phyloP scores from a whole-genome alignment of 2,329 filamentous ascomycete genomes.

The Trichoderma guizhouense region DNA sequence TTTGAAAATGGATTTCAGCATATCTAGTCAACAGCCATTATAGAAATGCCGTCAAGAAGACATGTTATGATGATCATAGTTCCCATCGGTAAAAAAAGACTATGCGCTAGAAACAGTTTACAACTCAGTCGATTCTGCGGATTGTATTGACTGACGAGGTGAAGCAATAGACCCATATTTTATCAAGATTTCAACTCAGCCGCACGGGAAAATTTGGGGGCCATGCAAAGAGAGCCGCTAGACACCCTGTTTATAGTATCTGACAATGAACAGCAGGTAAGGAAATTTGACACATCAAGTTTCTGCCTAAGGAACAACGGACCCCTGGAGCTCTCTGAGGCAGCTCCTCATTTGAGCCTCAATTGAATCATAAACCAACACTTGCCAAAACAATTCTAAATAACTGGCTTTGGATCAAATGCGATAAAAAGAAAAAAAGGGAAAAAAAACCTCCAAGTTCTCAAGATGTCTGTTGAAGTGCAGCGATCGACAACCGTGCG shows the following conservation, averaged over 20 bases:
- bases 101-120: neutral
- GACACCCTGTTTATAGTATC: neutral
- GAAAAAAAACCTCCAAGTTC: too few relatives aligned
- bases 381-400: neutral
- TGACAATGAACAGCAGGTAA: neutral
- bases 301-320: neutral
- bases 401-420: neutral
- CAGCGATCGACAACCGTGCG: neutral
- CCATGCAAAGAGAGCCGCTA: neutral
- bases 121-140: neutral
- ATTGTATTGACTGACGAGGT: neutral
- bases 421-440: neutral
- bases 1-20: neutral
- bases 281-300: neutral
- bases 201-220: neutral
- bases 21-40: neutral
- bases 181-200: neutral
- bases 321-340: neutral
- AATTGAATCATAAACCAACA: neutral
- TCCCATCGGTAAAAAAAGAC: neutral
- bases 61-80: neutral
- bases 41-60: neutral
- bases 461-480: neutral
- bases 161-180: neutral
- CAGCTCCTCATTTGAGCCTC: neutral